A percentile compares a stretch with the other conserved stretches of the same genome.
Evolutionary conservation across 371 early-diverging fungal species (phyloP).

Genomic region (Mortierella sp.): DNA sequence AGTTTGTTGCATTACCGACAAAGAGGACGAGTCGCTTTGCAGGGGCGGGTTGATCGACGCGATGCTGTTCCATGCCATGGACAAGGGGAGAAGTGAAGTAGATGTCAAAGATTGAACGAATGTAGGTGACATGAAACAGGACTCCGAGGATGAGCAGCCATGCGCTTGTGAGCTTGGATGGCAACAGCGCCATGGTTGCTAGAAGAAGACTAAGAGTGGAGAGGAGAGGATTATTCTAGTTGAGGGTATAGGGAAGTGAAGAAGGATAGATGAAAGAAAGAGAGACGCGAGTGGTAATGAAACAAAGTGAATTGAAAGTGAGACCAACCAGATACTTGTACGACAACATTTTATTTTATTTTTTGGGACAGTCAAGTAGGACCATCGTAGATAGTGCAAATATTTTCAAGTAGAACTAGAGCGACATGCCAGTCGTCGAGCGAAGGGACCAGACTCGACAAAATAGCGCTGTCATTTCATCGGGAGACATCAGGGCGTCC

Average conservation of each 20-base stretch:
- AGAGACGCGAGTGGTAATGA: neutral
- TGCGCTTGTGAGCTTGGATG: constrained; percentile 63
- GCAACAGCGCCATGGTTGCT: constrained; percentile 45
- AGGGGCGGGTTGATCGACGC: constrained; percentile 77
- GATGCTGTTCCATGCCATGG: constrained; percentile 92
- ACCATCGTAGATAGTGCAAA: no score
- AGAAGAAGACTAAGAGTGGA: neutral
- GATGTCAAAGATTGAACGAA: constrained; percentile 95
- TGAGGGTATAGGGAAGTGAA: neutral
- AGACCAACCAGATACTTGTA: no score
- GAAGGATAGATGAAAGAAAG: neutral
- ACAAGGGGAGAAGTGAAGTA: constrained; percentile 98
- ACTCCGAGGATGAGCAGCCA: constrained; percentile 81
- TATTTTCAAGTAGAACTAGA: no score
- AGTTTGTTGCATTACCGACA: constrained; percentile 72
- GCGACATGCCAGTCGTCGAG: no score
- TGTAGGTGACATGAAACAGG: constrained; percentile 91
- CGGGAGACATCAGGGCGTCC: no score
- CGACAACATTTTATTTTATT: no score
- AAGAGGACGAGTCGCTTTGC: constrained; percentile 91
- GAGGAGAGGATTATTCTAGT: neutral
- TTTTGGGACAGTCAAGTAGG: no score
- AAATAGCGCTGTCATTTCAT: no score
- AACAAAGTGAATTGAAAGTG: neutral
- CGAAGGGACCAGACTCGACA: no score